Percentiles rank a stretch among this genome's conserved stretches.
Evolutionary conservation across 352 stramenopile genomes (phyloP).

Genomic region (Pythium volutum): DNA sequence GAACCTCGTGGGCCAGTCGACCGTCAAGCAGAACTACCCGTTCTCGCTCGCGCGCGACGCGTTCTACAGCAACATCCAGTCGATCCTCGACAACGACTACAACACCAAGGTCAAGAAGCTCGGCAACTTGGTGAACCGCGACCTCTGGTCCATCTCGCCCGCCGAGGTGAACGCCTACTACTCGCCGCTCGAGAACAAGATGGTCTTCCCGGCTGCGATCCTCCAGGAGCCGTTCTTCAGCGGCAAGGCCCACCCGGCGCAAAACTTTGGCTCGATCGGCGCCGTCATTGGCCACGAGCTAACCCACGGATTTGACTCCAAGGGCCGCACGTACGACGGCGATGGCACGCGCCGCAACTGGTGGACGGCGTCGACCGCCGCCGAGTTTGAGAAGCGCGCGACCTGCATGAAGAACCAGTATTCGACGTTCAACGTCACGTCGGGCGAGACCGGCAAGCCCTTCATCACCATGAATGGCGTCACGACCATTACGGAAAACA

Average conservation of each 20-base stretch:
- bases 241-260: conserved; percentile 64
- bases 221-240: conserved; percentile 93
- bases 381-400: conserved; percentile 65
- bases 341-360: conserved; percentile 90
- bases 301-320: conserved; percentile 93
- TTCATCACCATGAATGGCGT: conserved; percentile 55
- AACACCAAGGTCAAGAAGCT: conserved; percentile 32
- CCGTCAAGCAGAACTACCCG: conserved; percentile 44
- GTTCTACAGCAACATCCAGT: conserved; percentile 58
- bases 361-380: conserved; percentile 84
- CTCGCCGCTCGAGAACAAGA: conserved; percentile 74
- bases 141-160: conserved; percentile 85
- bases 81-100: conserved; percentile 38
- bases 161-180: conserved; percentile 91
- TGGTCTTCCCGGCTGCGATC: conserved; percentile 94
- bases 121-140: conserved; percentile 41
- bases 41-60: conserved; percentile 27
- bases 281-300: conserved; percentile 94
- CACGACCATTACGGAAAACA: conserved; percentile 72
- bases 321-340: conserved; percentile 82
- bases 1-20: conserved; percentile 44
- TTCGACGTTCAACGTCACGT: conserved; percentile 40
- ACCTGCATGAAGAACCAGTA: conserved; percentile 65
- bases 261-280: conserved; percentile 92
- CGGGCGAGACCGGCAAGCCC: conserved; percentile 33